Conservation (phyloP, 129 eudicot genomes). For the Tagetes erecta region DNA sequence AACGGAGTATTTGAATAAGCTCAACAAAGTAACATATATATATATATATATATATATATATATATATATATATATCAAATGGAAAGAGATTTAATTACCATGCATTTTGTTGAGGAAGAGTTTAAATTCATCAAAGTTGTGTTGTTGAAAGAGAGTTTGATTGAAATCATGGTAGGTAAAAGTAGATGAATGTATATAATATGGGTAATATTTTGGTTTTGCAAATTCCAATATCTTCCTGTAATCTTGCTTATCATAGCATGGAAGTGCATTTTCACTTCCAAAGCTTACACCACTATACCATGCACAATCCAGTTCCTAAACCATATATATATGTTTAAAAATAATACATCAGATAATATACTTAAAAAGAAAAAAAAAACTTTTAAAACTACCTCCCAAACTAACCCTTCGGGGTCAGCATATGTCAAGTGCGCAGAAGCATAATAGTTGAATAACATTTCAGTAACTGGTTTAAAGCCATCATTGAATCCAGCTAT, state of each 20-base stretch:
- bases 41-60: too few relatives aligned
- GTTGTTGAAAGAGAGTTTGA: constrained; percentile 45
- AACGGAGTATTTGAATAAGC: neutral
- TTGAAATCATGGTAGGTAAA: constrained; percentile 68
- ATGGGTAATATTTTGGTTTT: constrained; percentile 64
- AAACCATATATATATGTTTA: neutral
- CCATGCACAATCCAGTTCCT: constrained; percentile 84
- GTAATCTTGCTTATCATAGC: constrained; percentile 74
- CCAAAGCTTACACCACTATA: constrained; percentile 70
- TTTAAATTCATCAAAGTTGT: constrained; percentile 57
- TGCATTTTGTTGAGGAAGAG: constrained; percentile 70
- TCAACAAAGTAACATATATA: neutral
- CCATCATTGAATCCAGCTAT: constrained; percentile 91
- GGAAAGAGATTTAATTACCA: constrained; percentile 34
- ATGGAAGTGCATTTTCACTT: constrained; percentile 82
- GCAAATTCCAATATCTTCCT: constrained; percentile 73
- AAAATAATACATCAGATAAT: neutral
- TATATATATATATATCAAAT: neutral
- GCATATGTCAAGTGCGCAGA: constrained; percentile 77
- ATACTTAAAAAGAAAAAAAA: neutral
- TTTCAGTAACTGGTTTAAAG: constrained; percentile 62
- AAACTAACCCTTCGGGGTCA: constrained; percentile 81
- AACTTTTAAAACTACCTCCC: constrained; percentile 50
- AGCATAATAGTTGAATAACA: constrained; percentile 57
- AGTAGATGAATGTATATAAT: constrained; percentile 72